Percentiles rank a stretch among this genome's conserved stretches.
These are phyloP conservation scores for Coniochaeta pulveracea DNA, from an alignment of 2,329 filamentous ascomycete species.

Conservation along the genomic window DNA sequence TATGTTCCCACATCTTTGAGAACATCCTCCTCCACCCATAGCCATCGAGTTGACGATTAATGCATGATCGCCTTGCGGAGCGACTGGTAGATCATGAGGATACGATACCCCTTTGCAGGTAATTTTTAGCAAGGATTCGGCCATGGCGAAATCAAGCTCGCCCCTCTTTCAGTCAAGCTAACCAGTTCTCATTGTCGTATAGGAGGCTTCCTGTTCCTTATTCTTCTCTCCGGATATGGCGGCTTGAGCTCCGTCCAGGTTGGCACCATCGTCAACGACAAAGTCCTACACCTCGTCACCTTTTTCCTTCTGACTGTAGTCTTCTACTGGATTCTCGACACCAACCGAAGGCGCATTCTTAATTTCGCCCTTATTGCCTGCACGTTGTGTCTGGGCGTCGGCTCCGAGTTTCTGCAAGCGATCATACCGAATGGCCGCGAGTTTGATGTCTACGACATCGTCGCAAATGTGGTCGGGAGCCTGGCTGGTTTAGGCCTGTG, in stretches of 20 bases:
- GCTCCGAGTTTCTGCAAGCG: conserved; percentile 65
- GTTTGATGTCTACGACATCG: conserved; percentile 73
- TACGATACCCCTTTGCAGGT: conserved; percentile 85
- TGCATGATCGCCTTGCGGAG: neutral
- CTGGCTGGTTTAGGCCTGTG: conserved; percentile 60
- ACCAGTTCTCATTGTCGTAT: conserved; percentile 3
- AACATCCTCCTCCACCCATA: too few species aligned
- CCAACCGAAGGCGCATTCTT: conserved; percentile 70
- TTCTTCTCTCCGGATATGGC: conserved; percentile 66
- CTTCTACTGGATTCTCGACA: conserved; percentile 98
- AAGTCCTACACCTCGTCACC: conserved; percentile 72
- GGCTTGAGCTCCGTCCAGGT: conserved; percentile 59
- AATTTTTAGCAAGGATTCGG: conserved; percentile 20
- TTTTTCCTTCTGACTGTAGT: conserved; percentile 80
- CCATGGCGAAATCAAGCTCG: conserved; percentile 4
- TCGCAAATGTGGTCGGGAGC: conserved; percentile 78
- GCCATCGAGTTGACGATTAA: too few species aligned
- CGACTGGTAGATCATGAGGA: conserved; percentile 50
- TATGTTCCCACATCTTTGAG: too few species aligned
- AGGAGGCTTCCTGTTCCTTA: conserved; percentile 61
- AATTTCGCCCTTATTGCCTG: conserved; percentile 76
- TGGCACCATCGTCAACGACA: conserved; percentile 63
- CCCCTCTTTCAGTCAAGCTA: conserved; percentile 2
- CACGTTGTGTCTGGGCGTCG: conserved; percentile 59
- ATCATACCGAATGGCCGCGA: conserved; percentile 61